phyloP scores from a whole-genome alignment of 495 filamentous ascomycete species.

The Podospora tetraspora region DNA sequence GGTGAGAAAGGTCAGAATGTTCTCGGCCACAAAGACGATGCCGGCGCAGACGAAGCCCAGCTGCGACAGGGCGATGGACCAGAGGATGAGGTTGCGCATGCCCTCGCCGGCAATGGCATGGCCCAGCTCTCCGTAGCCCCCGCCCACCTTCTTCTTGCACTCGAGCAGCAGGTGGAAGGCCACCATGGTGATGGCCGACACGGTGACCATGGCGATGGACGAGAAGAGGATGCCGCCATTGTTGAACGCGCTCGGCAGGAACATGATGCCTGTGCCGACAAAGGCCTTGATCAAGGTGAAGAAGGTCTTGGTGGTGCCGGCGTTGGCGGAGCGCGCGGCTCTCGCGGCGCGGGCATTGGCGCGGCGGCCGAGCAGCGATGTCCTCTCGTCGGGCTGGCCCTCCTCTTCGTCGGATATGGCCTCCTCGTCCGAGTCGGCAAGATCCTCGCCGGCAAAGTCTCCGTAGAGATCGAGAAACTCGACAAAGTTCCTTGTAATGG shows the following conservation, averaged over 20 bases:
- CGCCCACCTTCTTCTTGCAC: constrained; percentile 47
- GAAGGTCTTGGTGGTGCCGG: constrained; percentile 57
- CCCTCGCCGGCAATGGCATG: constrained; percentile 46
- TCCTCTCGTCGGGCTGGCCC: constrained; percentile 38
- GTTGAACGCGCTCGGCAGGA: constrained; percentile 61
- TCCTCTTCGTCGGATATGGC: constrained; percentile 41
- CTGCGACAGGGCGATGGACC: constrained; percentile 59
- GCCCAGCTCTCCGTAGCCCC: constrained; percentile 61
- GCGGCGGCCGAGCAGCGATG: constrained; percentile 51
- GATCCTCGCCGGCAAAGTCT: constrained; percentile 65
- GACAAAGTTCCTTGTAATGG: constrained; percentile 59
- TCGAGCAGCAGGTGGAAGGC: constrained; percentile 60
- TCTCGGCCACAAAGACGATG: constrained; percentile 63
- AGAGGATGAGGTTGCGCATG: constrained; percentile 50
- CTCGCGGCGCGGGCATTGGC: constrained; percentile 30
- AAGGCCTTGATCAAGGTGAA: constrained; percentile 65
- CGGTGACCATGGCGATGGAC: constrained; percentile 50
- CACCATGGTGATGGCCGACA: constrained; percentile 52
- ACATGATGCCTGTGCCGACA: constrained; percentile 63
- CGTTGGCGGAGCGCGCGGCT: constrained; percentile 41
- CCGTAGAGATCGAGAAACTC: constrained; percentile 67
- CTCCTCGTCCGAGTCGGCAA: constrained; percentile 60
- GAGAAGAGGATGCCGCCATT: constrained; percentile 66
- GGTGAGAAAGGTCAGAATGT: constrained; percentile 51
- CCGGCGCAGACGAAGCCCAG: constrained; percentile 63